phyloP scores from a whole-genome alignment of 2,329 filamentous ascomycete genomes.

The Penicillium sp. region DNA sequence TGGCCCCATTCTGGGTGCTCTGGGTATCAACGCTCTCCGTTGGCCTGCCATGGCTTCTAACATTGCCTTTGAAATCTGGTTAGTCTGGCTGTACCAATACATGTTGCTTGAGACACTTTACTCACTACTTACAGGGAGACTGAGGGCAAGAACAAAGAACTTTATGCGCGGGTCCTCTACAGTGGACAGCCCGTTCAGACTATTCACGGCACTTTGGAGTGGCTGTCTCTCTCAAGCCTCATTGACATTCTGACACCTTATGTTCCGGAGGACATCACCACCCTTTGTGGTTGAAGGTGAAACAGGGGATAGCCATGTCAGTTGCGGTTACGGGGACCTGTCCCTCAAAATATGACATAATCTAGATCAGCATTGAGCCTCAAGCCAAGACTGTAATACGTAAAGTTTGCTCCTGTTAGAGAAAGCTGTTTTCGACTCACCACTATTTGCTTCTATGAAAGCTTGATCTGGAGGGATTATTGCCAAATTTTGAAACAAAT shows the following conservation, averaged over 20 bases:
- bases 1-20: conserved; percentile 34
- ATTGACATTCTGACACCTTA: conserved; percentile 29
- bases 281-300: conserved; percentile 20
- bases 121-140: conserved; percentile 8
- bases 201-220: conserved; percentile 31
- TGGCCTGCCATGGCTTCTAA: conserved; percentile 43
- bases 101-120: too few relatives aligned
- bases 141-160: not conserved
- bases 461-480: not conserved
- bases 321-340: not conserved
- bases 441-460: too few relatives aligned
- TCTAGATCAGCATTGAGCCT: not conserved
- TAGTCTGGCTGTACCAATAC: not conserved
- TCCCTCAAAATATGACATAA: not conserved
- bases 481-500: too few relatives aligned
- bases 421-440: too few relatives aligned
- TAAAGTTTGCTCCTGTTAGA: too few relatives aligned
- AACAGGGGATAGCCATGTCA: not conserved
- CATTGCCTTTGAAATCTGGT: conserved; percentile 41
- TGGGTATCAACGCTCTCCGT: conserved; percentile 37
- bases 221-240: conserved; percentile 25
- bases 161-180: conserved; percentile 32
- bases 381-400: not conserved
- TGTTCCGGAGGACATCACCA: conserved; percentile 27
- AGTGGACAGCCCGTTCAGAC: conserved; percentile 31